Evolutionary conservation across 371 early-diverging fungal species (phyloP).

Genomic region (Zopfochytrium polystomum): DNA sequence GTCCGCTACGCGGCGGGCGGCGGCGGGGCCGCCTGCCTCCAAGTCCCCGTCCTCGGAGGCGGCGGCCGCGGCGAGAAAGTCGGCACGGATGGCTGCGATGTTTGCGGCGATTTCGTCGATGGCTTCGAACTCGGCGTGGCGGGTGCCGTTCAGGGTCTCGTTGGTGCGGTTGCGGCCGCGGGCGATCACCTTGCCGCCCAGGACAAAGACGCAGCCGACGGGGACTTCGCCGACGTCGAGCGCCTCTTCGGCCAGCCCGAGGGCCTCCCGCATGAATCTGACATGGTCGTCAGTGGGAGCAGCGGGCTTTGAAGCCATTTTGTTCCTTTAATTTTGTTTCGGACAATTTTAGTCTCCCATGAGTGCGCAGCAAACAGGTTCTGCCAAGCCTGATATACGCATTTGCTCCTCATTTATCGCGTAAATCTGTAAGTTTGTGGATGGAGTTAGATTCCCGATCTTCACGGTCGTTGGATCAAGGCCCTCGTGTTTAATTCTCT

Average conservation of each 20-base stretch:
- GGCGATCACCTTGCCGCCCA: conserved; percentile 61
- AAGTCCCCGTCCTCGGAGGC: neutral
- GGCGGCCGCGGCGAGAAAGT: neutral
- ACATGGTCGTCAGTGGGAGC: no score
- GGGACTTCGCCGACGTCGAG: conserved; percentile 89
- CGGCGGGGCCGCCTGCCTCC: neutral
- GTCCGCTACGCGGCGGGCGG: neutral
- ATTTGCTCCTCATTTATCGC: no score
- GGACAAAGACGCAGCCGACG: conserved; percentile 97
- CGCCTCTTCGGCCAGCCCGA: conserved; percentile 77
- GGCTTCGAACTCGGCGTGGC: conserved; percentile 90
- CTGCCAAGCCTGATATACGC: no score
- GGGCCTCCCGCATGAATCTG: conserved; percentile 21
- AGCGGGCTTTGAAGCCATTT: no score
- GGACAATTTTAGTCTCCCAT: no score
- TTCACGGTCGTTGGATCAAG: no score
- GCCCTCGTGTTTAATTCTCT: no score
- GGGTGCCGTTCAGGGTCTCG: conserved; percentile 81
- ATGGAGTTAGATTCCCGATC: no score
- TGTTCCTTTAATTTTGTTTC: no score
- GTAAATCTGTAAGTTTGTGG: no score
- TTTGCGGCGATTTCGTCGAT: conserved; percentile 68
- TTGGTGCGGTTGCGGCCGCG: conserved; percentile 82
- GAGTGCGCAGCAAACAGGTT: no score
- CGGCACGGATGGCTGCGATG: neutral